Base-by-base conservation (phyloP, 2,329 filamentous ascomycete genomes). In the Sodiomyces alkalinus region DNA sequence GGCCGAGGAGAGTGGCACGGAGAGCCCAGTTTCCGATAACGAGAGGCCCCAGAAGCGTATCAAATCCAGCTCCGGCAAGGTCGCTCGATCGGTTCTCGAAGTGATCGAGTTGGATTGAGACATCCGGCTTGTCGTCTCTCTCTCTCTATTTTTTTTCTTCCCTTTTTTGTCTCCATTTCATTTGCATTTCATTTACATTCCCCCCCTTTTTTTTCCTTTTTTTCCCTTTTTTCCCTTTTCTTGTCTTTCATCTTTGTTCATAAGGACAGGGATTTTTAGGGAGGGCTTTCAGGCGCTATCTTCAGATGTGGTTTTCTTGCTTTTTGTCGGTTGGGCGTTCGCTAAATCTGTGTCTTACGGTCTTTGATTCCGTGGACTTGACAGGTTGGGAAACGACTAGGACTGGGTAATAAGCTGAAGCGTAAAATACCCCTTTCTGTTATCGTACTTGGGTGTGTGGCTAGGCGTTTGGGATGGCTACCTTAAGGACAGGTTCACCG, bases 1-100 rank as follows among this genome's bases (percentile, higher is more conserved):
- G 3, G 45, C 45, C n/a, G 47, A 46, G 16, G 34, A 37, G 3
- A 40, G 46, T 6, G 42, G 42, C 19, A 16, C 16, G 23, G 14
- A 8, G 5, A 7, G 8, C 17, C 14, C 7, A 5, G 19, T 14
- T 19, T 16, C 19, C 6, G 20, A 19, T 6, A 14, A 13, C 13
- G 19, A 22, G n/a, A 29, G 29, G 22, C 34, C 34, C 11, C 21
- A 32, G 8, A 36, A 36, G 24, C 32, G 34, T 27, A 17, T 10
- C 10, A 34, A 26, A 19, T 29, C 24, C 18, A 11, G 7, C 22
- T 11, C 25, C 33, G 8, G 10, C 20, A 7, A 10, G 7, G 27
- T 29, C 19, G 25, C 19, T n/a, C 12, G 19, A 14, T 26, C 14
- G 3, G 24, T 22, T 7, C 17, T 35, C 5, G 35, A 37, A 17